Base-by-base conservation (phyloP, 2,329 filamentous ascomycete species). In the Exserohilum rostratum region DNA sequence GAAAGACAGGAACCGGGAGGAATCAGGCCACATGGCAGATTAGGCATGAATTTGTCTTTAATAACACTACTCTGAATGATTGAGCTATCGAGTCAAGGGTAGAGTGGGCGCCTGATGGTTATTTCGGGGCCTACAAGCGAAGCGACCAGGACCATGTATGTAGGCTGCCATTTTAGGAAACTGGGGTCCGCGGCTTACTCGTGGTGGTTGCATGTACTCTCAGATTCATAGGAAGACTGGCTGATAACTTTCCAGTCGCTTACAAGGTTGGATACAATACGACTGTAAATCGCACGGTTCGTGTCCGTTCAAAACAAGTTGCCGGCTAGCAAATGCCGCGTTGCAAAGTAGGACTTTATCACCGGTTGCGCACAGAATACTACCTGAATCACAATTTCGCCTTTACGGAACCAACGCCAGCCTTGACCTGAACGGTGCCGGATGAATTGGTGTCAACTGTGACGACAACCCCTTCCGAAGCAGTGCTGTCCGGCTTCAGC, bases 401-500 rank as follows among this genome's bases (percentile, higher is more conserved):
- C 37, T 65, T 70, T 15, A 72, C 63, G 20, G 67, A 62, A 12
- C 71, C 71, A 33, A 70, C 60, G 4, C 71, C 72, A 40, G 72
- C 71, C 51, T 71, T 72, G 33, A 75, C 69, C 33, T 71, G 65
- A 31, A 75, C 69, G 38, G 62, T 69, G 2, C 72, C 71, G 31
- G 63, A 58, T 5, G 56, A 57, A 49, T 75, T 71, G 12, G 64
- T 65, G 38, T 75, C 73, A 3, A 74, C 67, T 48, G 60, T 61
- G 9, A 74, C 66, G 2, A 73, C 70, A n/a, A 74, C 63, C 3
- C 73, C 71, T 47, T 74, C 73, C 6, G 69, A 64, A 10, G 65
- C 65, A 34, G 53, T 55, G 18, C 38, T 60, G 9, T 57, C 60
- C 4, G 68, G 53, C 73, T 52, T 75, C 77, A 77, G 72, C 5